These are phyloP conservation scores for Vigna unguiculata DNA, from an alignment of 306 rosid genomes.

Conservation along the genomic window DNA sequence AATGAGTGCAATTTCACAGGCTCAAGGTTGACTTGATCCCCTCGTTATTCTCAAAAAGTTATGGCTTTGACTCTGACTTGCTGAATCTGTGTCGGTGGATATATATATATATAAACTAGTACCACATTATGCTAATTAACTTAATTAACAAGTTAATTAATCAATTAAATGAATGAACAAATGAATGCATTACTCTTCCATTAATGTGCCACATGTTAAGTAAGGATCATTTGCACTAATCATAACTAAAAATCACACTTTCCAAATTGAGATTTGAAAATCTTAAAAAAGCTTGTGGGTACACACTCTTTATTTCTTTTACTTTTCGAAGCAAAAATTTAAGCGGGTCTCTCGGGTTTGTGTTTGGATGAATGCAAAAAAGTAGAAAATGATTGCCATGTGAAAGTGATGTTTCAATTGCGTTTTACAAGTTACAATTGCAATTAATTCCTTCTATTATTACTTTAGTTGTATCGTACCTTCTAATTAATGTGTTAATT, in stretches of 20 bases:
- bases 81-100: constrained; percentile 43
- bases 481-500: background rate
- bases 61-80: constrained; percentile 34
- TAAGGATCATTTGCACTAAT: constrained; percentile 17
- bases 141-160: no score
- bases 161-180: background rate
- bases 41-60: constrained; percentile 39
- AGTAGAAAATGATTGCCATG: constrained; percentile 10
- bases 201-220: constrained; percentile 27
- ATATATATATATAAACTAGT: background rate
- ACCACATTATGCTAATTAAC: background rate
- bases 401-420: constrained; percentile 4
- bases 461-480: background rate
- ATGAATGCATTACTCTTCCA: background rate
- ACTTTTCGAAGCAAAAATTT: constrained; percentile 19
- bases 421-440: background rate
- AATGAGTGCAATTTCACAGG: constrained; percentile 43
- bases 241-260: constrained; percentile 12
- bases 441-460: background rate
- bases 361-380: constrained; percentile 5
- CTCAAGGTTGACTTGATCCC: constrained; percentile 45
- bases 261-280: constrained; percentile 34
- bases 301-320: background rate
- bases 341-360: background rate
- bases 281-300: constrained; percentile 20